Base-by-base conservation (phyloP, 2,329 filamentous ascomycete genomes). In the Fusarium sp. region DNA sequence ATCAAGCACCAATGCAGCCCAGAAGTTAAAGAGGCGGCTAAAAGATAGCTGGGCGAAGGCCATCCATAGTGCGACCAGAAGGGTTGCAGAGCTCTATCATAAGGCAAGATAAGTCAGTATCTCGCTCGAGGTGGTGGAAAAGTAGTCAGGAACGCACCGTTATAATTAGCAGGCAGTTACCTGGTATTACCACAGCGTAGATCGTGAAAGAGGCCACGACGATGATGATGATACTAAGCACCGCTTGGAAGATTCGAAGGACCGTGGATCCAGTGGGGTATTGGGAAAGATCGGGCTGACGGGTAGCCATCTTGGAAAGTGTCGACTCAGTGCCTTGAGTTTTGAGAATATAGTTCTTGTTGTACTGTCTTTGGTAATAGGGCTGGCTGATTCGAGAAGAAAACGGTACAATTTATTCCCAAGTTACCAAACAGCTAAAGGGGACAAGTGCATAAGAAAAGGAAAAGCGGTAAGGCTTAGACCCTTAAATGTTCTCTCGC, bases 1-100 rank as follows among this genome's bases (percentile, higher is more conserved):
- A 66, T 89, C 86, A 38, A 88, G 77, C 22, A 78, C 79, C 5
- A 88, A 75, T 9, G 85, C 79, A 26, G 84, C 83, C 82, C 85
- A 87, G 76, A 85, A 85, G 75, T 88, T 88, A 76, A 84, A 87
- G 20, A 80, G 70, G 4, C 75, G 74, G n/a, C 81, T 78, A 1
- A 77, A 72, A 22, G 78, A 78, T 38, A 78, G 79, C 42, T 81
- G 77, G n/a, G 83, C 80, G 17, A 83, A 76, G 13, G 87, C 73
- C 51, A 82, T 77, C 77, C 87, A 89, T 63, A 83, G 76, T 48
- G 79, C 79, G 36, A 80, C 75, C 59, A 84, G 77, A 17, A 88
- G 48, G 7, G 84, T 85, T 31, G 79, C 78, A 40, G 86, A 63
- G 60, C 77, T 72, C 82, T 84, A 15, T 36, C 31, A 0, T 3